Evolutionary conservation across 2,329 filamentous ascomycete species (phyloP).

Genomic region (Fusarium sp.): DNA sequence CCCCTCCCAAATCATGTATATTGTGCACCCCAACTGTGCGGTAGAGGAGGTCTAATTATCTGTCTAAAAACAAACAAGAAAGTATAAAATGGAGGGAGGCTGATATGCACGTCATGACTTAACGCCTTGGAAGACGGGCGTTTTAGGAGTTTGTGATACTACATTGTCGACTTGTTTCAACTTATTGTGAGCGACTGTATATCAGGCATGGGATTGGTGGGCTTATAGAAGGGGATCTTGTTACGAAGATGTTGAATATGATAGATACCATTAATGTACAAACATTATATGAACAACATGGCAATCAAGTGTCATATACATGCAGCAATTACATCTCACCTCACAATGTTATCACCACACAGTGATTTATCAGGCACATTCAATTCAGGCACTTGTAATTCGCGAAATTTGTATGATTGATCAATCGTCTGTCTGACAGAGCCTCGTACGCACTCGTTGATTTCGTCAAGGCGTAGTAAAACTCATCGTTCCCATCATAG

Average conservation of each 20-base stretch:
- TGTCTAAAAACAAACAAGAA: not conserved
- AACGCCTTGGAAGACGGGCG: conserved; percentile 29
- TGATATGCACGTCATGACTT: conserved; percentile 19
- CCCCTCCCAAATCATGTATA: conserved; percentile 69
- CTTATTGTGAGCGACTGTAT: conserved; percentile 20
- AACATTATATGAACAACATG: not conserved
- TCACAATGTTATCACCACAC: not conserved
- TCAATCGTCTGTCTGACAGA: conserved; percentile 17
- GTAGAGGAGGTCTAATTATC: conserved; percentile 68
- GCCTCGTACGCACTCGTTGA: conserved; percentile 20
- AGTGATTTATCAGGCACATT: not conserved
- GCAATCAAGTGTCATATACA: not conserved
- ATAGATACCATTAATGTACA: conserved; percentile 14
- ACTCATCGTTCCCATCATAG: conserved; percentile 15
- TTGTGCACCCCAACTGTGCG: conserved; percentile 92
- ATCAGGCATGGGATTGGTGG: conserved; percentile 16
- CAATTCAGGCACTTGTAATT: not conserved
- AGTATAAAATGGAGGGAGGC: not conserved
- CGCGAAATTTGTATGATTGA: conserved; percentile 33
- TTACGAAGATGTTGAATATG: conserved; percentile 9
- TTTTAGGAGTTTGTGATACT: conserved; percentile 34
- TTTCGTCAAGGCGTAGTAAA: conserved; percentile 21
- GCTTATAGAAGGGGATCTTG: not conserved
- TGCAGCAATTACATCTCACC: not conserved
- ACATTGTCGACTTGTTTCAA: conserved; percentile 3